These are phyloP conservation scores for Carex sylvatica DNA, from an alignment of 202 grass and related monocot species.

Conservation along the genomic window DNA sequence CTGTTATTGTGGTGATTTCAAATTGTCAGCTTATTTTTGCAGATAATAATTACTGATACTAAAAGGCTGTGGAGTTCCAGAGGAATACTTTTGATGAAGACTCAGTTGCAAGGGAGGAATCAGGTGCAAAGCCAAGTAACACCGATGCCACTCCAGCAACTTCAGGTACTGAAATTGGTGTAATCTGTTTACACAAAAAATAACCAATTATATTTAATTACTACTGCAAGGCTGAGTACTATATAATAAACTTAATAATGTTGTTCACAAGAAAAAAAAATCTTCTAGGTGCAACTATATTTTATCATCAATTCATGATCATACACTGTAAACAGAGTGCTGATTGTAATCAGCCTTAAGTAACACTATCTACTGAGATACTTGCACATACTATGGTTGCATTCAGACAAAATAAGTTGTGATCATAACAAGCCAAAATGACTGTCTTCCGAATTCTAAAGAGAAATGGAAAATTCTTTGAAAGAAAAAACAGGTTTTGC, in stretches of 20 bases:
- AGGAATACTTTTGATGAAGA: conserved; percentile 69
- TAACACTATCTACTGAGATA: neutral
- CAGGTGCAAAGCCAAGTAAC: conserved; percentile 85
- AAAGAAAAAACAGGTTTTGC: neutral
- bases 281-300: neutral
- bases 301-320: neutral
- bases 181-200: conserved; percentile 40
- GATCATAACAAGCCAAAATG: neutral
- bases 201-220: neutral
- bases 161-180: conserved; percentile 58
- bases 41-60: conserved; percentile 1
- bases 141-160: conserved; percentile 70
- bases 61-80: neutral
- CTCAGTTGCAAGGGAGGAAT: conserved; percentile 31
- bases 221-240: neutral
- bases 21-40: conserved; percentile 17
- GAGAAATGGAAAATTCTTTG: neutral
- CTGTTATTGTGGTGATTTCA: conserved; percentile 41
- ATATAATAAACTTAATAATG: neutral
- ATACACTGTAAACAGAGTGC: neutral
- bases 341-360: neutral
- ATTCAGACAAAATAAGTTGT: neutral
- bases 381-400: neutral
- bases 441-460: neutral
- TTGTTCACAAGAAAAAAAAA: neutral